Evolutionary conservation across 1,139 yeast genomes (phyloP).

Genomic region (Debaryomyces udenii): DNA sequence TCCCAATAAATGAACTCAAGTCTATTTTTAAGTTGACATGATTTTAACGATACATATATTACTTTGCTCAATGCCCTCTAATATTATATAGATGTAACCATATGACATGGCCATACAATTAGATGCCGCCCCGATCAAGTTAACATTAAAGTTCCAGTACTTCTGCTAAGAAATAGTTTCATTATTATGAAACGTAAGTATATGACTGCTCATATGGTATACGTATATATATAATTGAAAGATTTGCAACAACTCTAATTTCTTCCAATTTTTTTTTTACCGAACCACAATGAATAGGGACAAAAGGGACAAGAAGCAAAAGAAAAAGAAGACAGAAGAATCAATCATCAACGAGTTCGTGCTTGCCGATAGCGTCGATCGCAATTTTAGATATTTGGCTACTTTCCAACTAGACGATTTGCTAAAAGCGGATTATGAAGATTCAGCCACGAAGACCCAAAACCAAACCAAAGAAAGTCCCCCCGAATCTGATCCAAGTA

Average conservation of each 20-base stretch:
- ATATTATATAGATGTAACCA: too few species aligned
- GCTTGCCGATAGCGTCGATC: background rate
- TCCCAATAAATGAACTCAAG: too few species aligned
- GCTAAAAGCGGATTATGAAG: background rate
- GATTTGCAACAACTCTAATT: slow-evolving; percentile 4
- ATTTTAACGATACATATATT: too few species aligned
- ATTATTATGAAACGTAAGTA: too few species aligned
- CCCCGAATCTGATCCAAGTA: background rate
- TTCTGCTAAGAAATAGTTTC: too few species aligned
- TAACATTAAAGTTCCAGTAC: too few species aligned
- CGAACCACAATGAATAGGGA: slow-evolving; percentile 5
- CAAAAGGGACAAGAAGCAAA: slow-evolving; percentile 8
- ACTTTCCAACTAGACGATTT: slow-evolving; percentile 1
- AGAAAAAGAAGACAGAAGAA: slow-evolving; percentile 9
- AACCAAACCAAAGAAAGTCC: background rate
- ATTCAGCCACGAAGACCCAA: too few species aligned
- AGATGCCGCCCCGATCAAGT: too few species aligned
- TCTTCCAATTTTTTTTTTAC: background rate
- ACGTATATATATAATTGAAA: background rate
- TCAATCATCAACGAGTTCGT: background rate
- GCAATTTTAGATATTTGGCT: background rate
- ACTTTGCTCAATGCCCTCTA: too few species aligned
- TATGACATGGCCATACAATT: too few species aligned
- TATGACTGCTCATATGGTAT: too few species aligned
- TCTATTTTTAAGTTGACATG: too few species aligned